These are phyloP conservation scores for Pseudogymnoascus destructans DNA, from an alignment of 2,329 filamentous ascomycete species.

Conservation along the genomic window DNA sequence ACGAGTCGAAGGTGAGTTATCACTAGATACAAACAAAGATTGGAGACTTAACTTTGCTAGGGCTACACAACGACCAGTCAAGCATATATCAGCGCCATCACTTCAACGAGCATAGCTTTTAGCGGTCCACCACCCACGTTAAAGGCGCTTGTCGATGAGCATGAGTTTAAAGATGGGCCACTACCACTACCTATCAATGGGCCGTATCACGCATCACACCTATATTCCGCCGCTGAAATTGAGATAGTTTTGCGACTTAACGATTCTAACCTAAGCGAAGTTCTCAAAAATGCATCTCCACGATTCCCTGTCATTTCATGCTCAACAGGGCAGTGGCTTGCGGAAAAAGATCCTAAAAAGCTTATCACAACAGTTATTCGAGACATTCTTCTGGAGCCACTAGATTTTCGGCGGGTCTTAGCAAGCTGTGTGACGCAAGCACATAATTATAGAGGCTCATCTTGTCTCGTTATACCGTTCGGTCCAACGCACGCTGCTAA, in stretches of 20 bases:
- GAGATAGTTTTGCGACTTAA: constrained; percentile 34
- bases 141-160: constrained; percentile 29
- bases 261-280: constrained; percentile 28
- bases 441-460: constrained; percentile 28
- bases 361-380: constrained; percentile 27
- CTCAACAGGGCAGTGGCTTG: constrained; percentile 31
- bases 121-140: constrained; percentile 41
- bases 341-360: constrained; percentile 4
- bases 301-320: constrained; percentile 39
- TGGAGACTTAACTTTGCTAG: constrained; percentile 1
- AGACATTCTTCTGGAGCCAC: constrained; percentile 38
- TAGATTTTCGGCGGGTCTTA: constrained; percentile 36
- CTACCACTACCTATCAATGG: constrained; percentile 41
- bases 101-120: constrained; percentile 36
- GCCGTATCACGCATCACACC: constrained; percentile 43
- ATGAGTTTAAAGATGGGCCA: constrained; percentile 31
- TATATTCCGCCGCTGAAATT: constrained; percentile 35
- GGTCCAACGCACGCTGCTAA: constrained; percentile 38
- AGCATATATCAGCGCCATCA: constrained; percentile 40
- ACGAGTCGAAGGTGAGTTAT: constrained; percentile 36
- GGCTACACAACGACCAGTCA: constrained; percentile 16
- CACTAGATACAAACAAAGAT: constrained; percentile 4
- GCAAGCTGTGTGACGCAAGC: constrained; percentile 35
- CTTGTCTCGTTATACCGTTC: constrained; percentile 36
- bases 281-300: constrained; percentile 32